Base-by-base conservation (phyloP, 345 rosid genomes). In the Citrus glauca region DNA sequence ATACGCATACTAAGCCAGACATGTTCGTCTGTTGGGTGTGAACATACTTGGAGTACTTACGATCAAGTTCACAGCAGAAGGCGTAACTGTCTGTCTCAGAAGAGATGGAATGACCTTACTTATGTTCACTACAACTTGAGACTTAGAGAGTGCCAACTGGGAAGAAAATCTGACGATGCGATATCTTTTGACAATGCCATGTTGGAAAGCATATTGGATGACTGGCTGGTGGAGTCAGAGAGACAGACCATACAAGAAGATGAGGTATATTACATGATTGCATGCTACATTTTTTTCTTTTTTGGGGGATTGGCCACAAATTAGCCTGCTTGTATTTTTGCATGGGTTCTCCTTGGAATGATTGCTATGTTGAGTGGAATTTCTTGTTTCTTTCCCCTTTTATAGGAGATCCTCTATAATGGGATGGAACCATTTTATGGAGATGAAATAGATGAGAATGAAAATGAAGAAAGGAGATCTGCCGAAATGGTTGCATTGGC, bases 1-100 rank as follows among this genome's bases (percentile, higher is more conserved):
- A 82, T 93, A 73, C 88, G 94, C 74, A 88, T 95, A 83, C 85
- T 95, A 77, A 95, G 98, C 86, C 99, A 94, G 85, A 88, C 92
- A 1, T 90, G 97, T 80, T 91, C 95, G 1, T 91, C 95, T 57
- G 32, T 90, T 42, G 94, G 91, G 63, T 94, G 97, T 66, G 92
- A 93, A 75, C 93, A 91, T 75, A 84, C 87, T 69, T 90, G 94
- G 94, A 91, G 98, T 60, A 73, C 84, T 38, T 84, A 88, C 24
- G 97, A 92, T 77, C 91, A 84, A 81, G 84, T 88, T 32, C 87
- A 86, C 75, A 76, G 83, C 81, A 87, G 83, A 84, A 84, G 88
- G 81, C 91, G 73, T 45, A 94, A 88, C 76, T 83, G 82, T 56
- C 83, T 84, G 48, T 90, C 87, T 66, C 82, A 74, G 80, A 90